These are phyloP conservation scores for Leucaena leucocephala DNA, from an alignment of 306 rosid species.

Conservation along the genomic window DNA sequence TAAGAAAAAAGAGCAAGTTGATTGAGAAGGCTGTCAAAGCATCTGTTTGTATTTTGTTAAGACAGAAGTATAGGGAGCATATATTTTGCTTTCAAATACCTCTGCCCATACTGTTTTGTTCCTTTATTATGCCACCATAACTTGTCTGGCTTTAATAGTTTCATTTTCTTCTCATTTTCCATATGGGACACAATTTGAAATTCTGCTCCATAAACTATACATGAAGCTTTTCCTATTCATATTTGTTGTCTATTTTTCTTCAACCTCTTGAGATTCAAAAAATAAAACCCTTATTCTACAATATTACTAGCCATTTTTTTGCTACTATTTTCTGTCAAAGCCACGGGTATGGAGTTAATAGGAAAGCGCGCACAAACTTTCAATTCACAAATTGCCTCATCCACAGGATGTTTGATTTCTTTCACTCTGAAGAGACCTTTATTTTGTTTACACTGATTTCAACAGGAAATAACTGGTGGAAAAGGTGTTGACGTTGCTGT, in stretches of 20 bases:
- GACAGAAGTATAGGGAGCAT: not conserved
- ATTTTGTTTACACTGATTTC: conserved; percentile 22
- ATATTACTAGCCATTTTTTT: not conserved
- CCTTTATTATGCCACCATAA: not conserved
- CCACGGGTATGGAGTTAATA: not conserved
- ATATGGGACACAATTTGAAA: not conserved
- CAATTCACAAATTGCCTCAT: conserved; percentile 10
- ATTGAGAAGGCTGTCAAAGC: no score
- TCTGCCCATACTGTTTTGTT: not conserved
- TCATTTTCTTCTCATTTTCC: not conserved
- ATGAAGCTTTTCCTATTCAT: not conserved
- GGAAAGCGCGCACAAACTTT: not conserved
- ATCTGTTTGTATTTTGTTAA: not conserved
- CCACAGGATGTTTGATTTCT: conserved; percentile 16
- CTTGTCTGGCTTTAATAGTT: conserved; percentile 5
- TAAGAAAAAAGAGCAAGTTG: conserved; percentile 4
- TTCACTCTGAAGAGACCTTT: conserved; percentile 7
- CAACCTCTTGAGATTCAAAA: not conserved
- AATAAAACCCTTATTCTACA: not conserved
- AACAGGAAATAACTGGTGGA: conserved; percentile 94
- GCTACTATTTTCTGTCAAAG: not conserved
- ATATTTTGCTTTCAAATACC: not conserved
- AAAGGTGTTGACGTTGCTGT: conserved; percentile 91
- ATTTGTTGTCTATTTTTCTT: not conserved
- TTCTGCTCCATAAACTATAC: not conserved